A percentile compares a stretch with the other conserved stretches of the same genome.
Evolutionary conservation across 768 basidiomycete genomes (phyloP).

Genomic region (Fistulinella prunicolor): DNA sequence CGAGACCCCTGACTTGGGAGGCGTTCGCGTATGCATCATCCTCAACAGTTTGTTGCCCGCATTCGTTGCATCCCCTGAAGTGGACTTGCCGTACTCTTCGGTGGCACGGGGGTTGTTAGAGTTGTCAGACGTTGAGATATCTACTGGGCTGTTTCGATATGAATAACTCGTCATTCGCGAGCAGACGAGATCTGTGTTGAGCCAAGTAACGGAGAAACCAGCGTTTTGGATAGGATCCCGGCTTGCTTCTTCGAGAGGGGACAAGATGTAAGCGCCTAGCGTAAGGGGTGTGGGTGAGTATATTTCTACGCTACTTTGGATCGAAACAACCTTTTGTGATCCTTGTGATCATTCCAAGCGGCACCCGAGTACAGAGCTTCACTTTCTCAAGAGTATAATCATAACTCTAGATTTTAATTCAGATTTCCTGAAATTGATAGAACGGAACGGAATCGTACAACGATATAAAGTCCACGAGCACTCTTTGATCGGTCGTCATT

Average conservation of each 20-base stretch:
- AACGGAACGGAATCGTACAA: conserved; percentile 48
- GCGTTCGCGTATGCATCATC: conserved; percentile 21
- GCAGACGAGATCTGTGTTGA: conserved; percentile 57
- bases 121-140: conserved; percentile 6
- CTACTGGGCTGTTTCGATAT: conserved; percentile 62
- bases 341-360: conserved; percentile 71
- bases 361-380: conserved; percentile 84
- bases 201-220: conserved; percentile 84
- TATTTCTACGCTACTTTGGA: background rate
- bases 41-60: conserved; percentile 23
- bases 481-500: conserved; percentile 25
- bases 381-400: conserved; percentile 94
- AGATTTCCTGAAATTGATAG: background rate
- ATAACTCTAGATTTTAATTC: conserved; percentile 59
- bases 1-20: conserved; percentile 33
- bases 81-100: background rate
- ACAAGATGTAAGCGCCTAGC: conserved; percentile 91
- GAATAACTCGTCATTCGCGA: conserved; percentile 86
- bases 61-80: conserved; percentile 1
- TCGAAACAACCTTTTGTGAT: conserved; percentile 68
- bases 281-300: background rate
- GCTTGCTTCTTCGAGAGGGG: conserved; percentile 88
- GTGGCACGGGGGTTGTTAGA: background rate
- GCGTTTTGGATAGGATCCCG: conserved; percentile 86
- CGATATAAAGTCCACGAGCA: conserved; percentile 64